phyloP scores from a whole-genome alignment of 2,329 filamentous ascomycete species.

The Aspergillus novoparasiticus region DNA sequence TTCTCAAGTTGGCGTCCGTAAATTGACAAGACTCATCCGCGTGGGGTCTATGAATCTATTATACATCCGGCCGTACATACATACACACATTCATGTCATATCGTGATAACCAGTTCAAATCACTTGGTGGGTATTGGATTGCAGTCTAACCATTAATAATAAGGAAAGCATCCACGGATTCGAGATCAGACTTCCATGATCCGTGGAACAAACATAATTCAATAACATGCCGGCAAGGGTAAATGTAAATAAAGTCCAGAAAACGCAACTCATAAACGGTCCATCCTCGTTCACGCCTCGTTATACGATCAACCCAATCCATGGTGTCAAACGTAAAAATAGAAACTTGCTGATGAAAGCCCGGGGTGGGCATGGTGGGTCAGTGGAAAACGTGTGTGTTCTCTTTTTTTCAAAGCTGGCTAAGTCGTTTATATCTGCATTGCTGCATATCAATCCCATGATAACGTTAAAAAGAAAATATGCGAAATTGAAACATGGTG shows the following conservation, averaged over 20 bases:
- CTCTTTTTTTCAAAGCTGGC: constrained; percentile 1
- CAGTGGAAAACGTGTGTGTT: constrained; percentile 1
- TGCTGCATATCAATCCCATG: constrained; percentile 15
- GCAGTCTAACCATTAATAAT: constrained; percentile 13
- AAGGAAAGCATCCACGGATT: constrained; percentile 19
- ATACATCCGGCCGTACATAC: constrained; percentile 2
- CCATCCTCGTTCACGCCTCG: constrained; percentile 1
- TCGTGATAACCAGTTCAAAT: constrained; percentile 6
- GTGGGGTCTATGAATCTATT: constrained; percentile 4
- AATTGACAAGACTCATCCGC: background rate
- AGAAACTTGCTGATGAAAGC: constrained; percentile 13
- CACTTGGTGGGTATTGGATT: constrained; percentile 19
- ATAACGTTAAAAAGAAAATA: constrained; percentile 16
- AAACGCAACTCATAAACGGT: constrained; percentile 7
- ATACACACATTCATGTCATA: background rate
- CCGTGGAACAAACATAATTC: constrained; percentile 4
- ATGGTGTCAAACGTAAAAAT: constrained; percentile 22
- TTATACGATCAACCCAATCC: constrained; percentile 12
- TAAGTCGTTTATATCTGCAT: constrained; percentile 13
- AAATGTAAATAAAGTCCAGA: constrained; percentile 22
- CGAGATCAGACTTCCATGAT: constrained; percentile 13
- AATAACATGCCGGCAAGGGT: constrained; percentile 8
- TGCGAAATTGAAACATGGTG: constrained; percentile 15
- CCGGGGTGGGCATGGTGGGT: constrained; percentile 7
- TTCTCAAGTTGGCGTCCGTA: background rate